These are phyloP conservation scores for Coemansia sp. DNA, from an alignment of 192 early-diverging fungal genomes.

Conservation along the genomic window DNA sequence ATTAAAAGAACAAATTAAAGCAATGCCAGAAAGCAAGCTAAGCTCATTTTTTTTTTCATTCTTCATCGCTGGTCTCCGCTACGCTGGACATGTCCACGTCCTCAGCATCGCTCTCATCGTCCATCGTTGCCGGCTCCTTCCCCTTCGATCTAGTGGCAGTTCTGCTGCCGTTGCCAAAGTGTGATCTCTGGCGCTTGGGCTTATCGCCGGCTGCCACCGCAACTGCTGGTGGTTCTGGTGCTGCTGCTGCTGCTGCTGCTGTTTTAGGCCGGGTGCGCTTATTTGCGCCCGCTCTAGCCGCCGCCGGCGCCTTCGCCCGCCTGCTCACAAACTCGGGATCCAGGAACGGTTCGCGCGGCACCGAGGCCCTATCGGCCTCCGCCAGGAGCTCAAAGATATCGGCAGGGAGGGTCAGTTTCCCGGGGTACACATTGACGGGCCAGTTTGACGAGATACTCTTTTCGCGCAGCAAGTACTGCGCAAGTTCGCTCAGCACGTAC, in stretches of 20 bases:
- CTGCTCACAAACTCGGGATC: slow-evolving; percentile 37
- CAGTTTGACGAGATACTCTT: slow-evolving; percentile 73
- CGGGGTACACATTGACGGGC: slow-evolving; percentile 79
- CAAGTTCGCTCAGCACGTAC: slow-evolving; percentile 83
- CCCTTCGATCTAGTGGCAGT: slow-evolving; percentile 9
- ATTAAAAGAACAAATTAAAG: background rate
- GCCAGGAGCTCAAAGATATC: slow-evolving; percentile 63
- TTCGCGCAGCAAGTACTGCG: slow-evolving; percentile 78
- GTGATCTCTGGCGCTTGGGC: slow-evolving; percentile 12
- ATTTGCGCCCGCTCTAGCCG: slow-evolving; percentile 9
- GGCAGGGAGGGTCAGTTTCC: slow-evolving; percentile 62
- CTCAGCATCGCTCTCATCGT: slow-evolving; percentile 17
- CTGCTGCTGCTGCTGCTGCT: background rate
- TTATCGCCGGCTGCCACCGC: background rate
- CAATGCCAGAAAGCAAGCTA: slow-evolving; percentile 6
- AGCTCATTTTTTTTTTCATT: too few relatives aligned
- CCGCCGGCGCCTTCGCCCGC: slow-evolving; percentile 28
- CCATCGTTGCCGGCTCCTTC: slow-evolving; percentile 19
- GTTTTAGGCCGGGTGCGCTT: slow-evolving; percentile 25
- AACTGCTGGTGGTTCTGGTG: background rate
- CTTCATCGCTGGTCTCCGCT: slow-evolving; percentile 29
- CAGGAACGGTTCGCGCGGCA: slow-evolving; percentile 26
- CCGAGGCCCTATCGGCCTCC: slow-evolving; percentile 10
- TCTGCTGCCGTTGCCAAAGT: background rate
- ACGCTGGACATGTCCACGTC: slow-evolving; percentile 29